Percentiles rank a stretch among this genome's conserved stretches.
Evolutionary conservation across 805 yeast species (phyloP).

Genomic region (Scheffersomyces spartinae): DNA sequence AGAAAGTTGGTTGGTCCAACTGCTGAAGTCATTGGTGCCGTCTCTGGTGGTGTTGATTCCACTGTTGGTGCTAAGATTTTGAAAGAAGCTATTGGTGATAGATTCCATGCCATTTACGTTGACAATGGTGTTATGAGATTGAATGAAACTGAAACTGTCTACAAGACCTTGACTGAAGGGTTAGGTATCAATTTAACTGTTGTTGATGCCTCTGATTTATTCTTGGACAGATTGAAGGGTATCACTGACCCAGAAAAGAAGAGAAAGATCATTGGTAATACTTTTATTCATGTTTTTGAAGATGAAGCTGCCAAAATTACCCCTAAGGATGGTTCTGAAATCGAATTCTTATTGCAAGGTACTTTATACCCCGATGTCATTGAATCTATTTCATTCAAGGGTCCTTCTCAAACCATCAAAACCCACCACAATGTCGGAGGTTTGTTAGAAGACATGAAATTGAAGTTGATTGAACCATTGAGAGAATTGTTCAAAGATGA

Average conservation of each 20-base stretch:
- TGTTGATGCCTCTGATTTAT: constrained; percentile 87
- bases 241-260: constrained; percentile 98
- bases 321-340: constrained; percentile 81
- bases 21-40: constrained; percentile 99
- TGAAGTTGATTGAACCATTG: constrained; percentile 95
- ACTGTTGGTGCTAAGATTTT: constrained; percentile 97
- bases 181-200: constrained; percentile 91
- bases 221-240: constrained; percentile 77
- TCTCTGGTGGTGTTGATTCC: constrained; percentile 98
- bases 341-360: constrained; percentile 92
- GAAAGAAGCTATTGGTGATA: constrained; percentile 96
- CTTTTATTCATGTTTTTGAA: constrained; percentile 94
- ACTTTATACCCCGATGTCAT: constrained; percentile 97
- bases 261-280: constrained; percentile 97
- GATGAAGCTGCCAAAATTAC: constrained; percentile 86
- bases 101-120: constrained; percentile 96
- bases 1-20: constrained; percentile 88
- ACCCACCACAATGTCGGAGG: constrained; percentile 99
- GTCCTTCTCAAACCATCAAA: constrained; percentile 98
- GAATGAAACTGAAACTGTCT: constrained; percentile 83
- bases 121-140: constrained; percentile 97
- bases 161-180: constrained; percentile 83
- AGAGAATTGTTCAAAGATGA: constrained; percentile 98
- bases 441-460: constrained; percentile 92
- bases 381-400: constrained; percentile 97